A percentile compares a stretch with the other conserved stretches of the same genome.
Evolutionary conservation across 106 monocot genomes (phyloP).

Genomic region (Vanilla planifolia): DNA sequence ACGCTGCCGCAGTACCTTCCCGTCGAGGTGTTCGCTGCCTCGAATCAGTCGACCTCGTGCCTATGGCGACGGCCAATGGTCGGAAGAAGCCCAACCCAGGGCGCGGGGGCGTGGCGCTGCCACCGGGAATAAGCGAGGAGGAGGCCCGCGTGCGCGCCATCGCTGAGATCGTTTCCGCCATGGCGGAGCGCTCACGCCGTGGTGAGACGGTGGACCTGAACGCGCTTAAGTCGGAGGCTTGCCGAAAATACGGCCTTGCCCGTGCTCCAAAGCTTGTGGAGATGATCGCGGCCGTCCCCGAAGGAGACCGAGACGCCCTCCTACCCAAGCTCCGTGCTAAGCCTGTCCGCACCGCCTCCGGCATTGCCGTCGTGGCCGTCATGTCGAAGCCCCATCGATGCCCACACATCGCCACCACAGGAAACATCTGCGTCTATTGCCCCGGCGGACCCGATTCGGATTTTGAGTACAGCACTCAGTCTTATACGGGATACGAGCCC

Average conservation of each 20-base stretch:
- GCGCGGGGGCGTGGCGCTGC: constrained; percentile 63
- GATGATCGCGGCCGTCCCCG: constrained; percentile 99
- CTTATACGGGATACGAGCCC: constrained; percentile 97
- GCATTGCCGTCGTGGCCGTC: constrained; percentile 97
- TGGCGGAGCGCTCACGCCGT: constrained; percentile 83
- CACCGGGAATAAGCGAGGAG: constrained; percentile 56
- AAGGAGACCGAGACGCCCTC: constrained; percentile 72
- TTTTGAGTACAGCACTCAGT: constrained; percentile 99
- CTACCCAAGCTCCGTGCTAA: constrained; percentile 84
- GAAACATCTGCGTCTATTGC: constrained; percentile 97
- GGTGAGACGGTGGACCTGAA: constrained; percentile 94
- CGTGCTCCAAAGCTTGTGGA: constrained; percentile 99
- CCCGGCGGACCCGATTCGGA: constrained; percentile 98
- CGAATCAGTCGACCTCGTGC: no score
- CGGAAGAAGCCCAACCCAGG: constrained; percentile 85
- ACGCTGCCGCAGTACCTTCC: no score
- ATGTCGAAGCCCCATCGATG: constrained; percentile 99
- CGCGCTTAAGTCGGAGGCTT: constrained; percentile 96
- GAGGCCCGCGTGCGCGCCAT: constrained; percentile 98
- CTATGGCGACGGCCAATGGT: constrained; percentile 31
- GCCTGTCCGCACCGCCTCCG: constrained; percentile 96
- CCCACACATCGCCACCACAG: constrained; percentile 94
- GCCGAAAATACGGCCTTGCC: constrained; percentile 91
- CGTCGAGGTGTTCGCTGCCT: no score
- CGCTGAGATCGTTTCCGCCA: constrained; percentile 91